Evolutionary conservation across 805 yeast genomes (phyloP), one percentile per base, ranked within the genome.

Genomic region (Clavispora vitiphila): DNA sequence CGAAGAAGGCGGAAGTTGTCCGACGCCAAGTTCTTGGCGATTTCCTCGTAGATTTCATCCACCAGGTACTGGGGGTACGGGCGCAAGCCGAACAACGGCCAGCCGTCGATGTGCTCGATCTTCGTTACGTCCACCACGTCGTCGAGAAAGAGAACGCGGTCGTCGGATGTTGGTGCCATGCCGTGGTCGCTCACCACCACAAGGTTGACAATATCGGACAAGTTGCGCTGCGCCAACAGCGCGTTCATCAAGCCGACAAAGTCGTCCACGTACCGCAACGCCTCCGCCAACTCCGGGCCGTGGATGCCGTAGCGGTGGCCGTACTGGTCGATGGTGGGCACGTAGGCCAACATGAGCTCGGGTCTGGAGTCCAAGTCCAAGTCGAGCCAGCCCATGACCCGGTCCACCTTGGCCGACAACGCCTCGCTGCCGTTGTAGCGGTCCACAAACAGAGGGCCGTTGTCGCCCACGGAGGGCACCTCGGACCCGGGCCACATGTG

Each of bases 401-500:
- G 61, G n/a, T 71, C 71, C 0, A 72, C 67, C 57, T 89, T 90
- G 2, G 64, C 54, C 3, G 75, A 67, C 12, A 86, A 62, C 0
- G 72, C 50, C 60, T 86, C 95, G 2, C 78, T 62, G 4, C 78
- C 79, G 54, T 87, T 80, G 63, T 76, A 90, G 40, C 64, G 62
- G 49, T 83, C 93, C 25, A 78, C 77, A 37, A 72, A 74, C 42
- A 73, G 56, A 1, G 84, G 81, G 69, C 42, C 56, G 43, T 26
- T 53, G 25, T 58, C 56, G 11, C 65, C 66, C 6, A 63, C 64
- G 55, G 76, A 78, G 20, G 74, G 72, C 7, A 81, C 95, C 52
- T 88, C 96, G 44, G 89, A 80, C 1, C 96, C 96, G 0, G 96
- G 96, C 95, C 95, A 90, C 96, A 88, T 89, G 61, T 89, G 95